Base-by-base conservation (phyloP, 2,329 filamentous ascomycete genomes). In the Sporothrix protearum region DNA sequence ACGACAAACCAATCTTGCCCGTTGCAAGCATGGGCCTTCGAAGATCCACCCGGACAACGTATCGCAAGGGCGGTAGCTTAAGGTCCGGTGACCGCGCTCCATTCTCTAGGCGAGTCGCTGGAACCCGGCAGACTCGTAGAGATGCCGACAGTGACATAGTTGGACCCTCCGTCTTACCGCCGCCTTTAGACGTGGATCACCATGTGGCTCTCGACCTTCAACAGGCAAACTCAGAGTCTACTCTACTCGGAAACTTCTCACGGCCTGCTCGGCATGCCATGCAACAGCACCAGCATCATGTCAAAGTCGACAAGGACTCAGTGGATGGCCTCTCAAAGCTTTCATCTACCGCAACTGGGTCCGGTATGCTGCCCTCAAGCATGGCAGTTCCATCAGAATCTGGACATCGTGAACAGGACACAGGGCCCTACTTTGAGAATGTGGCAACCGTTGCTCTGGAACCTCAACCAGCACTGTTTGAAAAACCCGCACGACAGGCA, bases 1-100 rank as follows among this genome's bases (percentile, higher is more conserved):
- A 93, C 53, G 95, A 98, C 78, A 90, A 92, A 83, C 94, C 94
- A 7, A 97, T 98, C 74, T 83, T 98, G 55, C 92, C 94, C 0
- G 87, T 91, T 71, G 89, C 91, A 25, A 89, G 89, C 0, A 89
- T 91, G 80, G 92, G 93, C 42, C 83, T 99, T 66, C 91, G 96
- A 76, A 88, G 96, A 73, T 97, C 96, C 14, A 99, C 94, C 25
- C 88, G 93, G 70, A 99, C 96, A 5, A 95, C 92, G 33, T 98
- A 98, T 80, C 86, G 94, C 76, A 93, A 89, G 76, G 86, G 92
- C 72, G 94, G 94, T 45, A 97, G 94, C 82, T 80, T 97, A 74
- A 90, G 92, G 68, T 92, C 90, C 75, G 91, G 92, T 30, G 92
- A 96, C 73, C 87, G 92, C 70, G 84, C 89, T 3, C 89, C 91